Conservation (phyloP, 2,329 filamentous ascomycete species). For the Alternaria panax region DNA sequence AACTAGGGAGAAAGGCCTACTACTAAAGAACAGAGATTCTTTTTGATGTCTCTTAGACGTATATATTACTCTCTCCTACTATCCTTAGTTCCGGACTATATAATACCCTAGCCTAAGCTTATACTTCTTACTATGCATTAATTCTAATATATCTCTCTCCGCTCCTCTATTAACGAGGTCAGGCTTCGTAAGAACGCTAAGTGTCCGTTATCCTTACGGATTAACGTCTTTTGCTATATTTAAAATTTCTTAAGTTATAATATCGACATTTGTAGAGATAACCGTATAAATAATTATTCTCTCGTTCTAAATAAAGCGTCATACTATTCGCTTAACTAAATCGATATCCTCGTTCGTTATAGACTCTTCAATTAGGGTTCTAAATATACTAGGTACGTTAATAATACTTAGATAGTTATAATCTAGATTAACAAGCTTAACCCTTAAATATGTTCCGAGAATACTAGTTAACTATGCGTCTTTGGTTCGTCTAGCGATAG, state of each 20-base stretch:
- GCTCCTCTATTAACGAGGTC: not conserved
- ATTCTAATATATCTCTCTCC: no score
- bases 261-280: conserved; percentile 46
- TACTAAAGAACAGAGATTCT: no score
- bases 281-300: conserved; percentile 32
- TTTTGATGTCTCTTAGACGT: no score
- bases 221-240: conserved; percentile 37
- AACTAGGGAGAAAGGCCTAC: no score
- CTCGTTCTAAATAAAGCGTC: conserved; percentile 24
- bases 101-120: no score
- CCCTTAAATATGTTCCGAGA: not conserved
- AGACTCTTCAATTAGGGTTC: not conserved
- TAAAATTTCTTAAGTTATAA: conserved; percentile 25
- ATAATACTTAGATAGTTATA: not conserved
- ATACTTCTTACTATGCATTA: no score
- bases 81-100: no score
- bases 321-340: not conserved
- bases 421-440: not conserved
- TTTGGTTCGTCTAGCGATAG: no score
- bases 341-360: not conserved
- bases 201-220: conserved; percentile 38
- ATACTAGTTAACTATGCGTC: not conserved
- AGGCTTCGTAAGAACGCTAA: conserved; percentile 51
- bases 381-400: not conserved
- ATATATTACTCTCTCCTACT: no score